These are phyloP conservation scores for Akanthomyces uredinophilus DNA, from an alignment of 2,329 filamentous ascomycete species.

Conservation along the genomic window DNA sequence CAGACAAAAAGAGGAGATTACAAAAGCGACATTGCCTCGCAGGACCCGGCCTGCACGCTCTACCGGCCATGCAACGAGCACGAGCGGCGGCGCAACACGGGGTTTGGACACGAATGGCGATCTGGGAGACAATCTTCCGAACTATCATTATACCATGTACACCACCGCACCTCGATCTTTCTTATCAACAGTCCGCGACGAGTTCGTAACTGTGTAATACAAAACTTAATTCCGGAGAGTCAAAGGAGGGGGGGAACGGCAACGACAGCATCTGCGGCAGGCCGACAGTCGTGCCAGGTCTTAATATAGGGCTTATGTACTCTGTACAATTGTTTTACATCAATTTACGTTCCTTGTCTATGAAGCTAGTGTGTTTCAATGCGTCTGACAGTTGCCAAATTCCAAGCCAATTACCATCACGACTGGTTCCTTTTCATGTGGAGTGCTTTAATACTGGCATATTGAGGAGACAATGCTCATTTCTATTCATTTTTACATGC, in stretches of 20 bases:
- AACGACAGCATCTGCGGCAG: conserved; percentile 5
- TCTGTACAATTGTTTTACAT: neutral
- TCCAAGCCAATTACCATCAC: too few relatives aligned
- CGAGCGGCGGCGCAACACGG: neutral
- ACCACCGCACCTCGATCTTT: conserved; percentile 16
- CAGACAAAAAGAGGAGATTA: neutral
- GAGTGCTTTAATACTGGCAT: too few relatives aligned
- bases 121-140: neutral
- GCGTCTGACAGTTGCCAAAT: too few relatives aligned
- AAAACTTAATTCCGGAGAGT: neutral
- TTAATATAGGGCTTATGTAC: conserved; percentile 13
- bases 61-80: neutral
- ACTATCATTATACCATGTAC: conserved; percentile 13
- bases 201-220: conserved; percentile 8
- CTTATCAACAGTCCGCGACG: conserved; percentile 4
- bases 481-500: too few relatives aligned
- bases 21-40: neutral
- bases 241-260: neutral
- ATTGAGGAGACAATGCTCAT: too few relatives aligned
- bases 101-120: conserved; percentile 6
- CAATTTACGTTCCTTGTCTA: neutral
- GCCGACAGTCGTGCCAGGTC: conserved; percentile 6
- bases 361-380: too few relatives aligned
- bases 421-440: too few relatives aligned
- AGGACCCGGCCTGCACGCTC: neutral